These are phyloP conservation scores for Sphagnurus paluster DNA, from an alignment of 1,284 basidiomycete species.

Conservation along the genomic window DNA sequence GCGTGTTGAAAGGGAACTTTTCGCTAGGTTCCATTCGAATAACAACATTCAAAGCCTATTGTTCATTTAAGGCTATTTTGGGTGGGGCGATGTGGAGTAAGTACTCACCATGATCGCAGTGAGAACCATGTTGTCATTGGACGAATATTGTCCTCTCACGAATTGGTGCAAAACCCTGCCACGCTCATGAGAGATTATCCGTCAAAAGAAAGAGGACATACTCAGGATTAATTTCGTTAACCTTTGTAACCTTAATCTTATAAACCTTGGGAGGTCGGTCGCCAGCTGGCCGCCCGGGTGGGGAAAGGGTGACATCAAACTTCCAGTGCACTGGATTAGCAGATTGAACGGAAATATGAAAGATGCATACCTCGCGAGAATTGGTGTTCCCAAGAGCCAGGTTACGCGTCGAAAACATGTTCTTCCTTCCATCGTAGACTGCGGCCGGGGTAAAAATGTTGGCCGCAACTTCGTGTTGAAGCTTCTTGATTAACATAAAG, in stretches of 20 bases:
- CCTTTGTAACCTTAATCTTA: slow-evolving; percentile 60
- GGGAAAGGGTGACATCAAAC: slow-evolving; percentile 55
- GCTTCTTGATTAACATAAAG: slow-evolving; percentile 55
- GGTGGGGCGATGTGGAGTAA: background rate
- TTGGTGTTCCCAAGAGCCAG: slow-evolving; percentile 49
- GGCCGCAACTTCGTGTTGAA: slow-evolving; percentile 54
- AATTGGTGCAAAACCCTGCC: slow-evolving; percentile 61
- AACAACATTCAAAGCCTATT: slow-evolving; percentile 68
- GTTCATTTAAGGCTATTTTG: slow-evolving; percentile 1
- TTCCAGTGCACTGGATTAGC: no score
- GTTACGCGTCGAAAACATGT: slow-evolving; percentile 55
- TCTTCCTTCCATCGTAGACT: slow-evolving; percentile 76
- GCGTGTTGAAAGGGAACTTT: slow-evolving; percentile 67
- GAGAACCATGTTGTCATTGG: slow-evolving; percentile 61
- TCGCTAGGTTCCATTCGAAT: slow-evolving; percentile 69
- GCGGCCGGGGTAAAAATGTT: slow-evolving; percentile 59
- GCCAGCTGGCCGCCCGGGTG: slow-evolving; percentile 30
- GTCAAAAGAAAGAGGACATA: slow-evolving; percentile 29
- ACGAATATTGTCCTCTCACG: slow-evolving; percentile 58
- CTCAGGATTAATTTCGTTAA: slow-evolving; percentile 61
- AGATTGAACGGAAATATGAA: no score
- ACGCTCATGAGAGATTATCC: background rate
- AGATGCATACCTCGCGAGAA: slow-evolving; percentile 44
- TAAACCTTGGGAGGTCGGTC: slow-evolving; percentile 58
- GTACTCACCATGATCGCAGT: slow-evolving; percentile 64